These are phyloP conservation scores for Pseudozyma hubeiensis DNA, from an alignment of 1,284 basidiomycete genomes.

Conservation along the genomic window DNA sequence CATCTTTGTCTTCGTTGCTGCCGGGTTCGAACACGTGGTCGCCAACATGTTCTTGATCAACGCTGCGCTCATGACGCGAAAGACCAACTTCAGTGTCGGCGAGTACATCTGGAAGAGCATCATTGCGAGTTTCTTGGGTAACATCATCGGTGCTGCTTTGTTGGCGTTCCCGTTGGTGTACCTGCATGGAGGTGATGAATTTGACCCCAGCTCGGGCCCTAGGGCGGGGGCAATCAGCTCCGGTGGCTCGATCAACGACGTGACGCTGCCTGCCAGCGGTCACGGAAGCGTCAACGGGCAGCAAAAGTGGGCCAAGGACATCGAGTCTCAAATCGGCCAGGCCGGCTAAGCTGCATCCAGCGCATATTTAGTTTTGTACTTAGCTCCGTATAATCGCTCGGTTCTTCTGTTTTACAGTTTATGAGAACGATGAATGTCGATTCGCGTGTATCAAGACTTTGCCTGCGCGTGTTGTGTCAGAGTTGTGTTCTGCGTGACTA, in stretches of 20 bases:
- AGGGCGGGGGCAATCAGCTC: slow-evolving; percentile 11
- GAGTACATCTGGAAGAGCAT: slow-evolving; percentile 79
- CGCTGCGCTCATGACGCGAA: slow-evolving; percentile 72
- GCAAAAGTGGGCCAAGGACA: slow-evolving; percentile 26
- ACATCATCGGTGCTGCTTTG: slow-evolving; percentile 75
- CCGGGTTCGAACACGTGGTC: slow-evolving; percentile 77
- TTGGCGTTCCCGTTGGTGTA: slow-evolving; percentile 71
- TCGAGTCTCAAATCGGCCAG: slow-evolving; percentile 33
- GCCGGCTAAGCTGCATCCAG: not conserved
- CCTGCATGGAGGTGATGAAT: slow-evolving; percentile 55
- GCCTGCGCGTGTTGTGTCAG: too few species aligned
- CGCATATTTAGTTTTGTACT: not conserved
- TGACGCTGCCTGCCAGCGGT: slow-evolving; percentile 22
- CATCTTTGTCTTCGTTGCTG: slow-evolving; percentile 78
- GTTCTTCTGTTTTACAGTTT: too few species aligned
- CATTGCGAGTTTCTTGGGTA: slow-evolving; percentile 77
- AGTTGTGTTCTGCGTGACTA: too few species aligned
- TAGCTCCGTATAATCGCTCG: not conserved
- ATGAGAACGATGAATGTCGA: not conserved
- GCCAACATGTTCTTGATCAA: slow-evolving; percentile 75
- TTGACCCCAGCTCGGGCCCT: slow-evolving; percentile 34
- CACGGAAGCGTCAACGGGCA: not conserved
- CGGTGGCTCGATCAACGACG: slow-evolving; percentile 22
- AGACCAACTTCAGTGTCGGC: slow-evolving; percentile 65
- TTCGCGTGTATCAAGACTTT: too few species aligned